These are phyloP conservation scores for Aspergillus cavernicola DNA, from an alignment of 495 filamentous ascomycete genomes.

Conservation along the genomic window DNA sequence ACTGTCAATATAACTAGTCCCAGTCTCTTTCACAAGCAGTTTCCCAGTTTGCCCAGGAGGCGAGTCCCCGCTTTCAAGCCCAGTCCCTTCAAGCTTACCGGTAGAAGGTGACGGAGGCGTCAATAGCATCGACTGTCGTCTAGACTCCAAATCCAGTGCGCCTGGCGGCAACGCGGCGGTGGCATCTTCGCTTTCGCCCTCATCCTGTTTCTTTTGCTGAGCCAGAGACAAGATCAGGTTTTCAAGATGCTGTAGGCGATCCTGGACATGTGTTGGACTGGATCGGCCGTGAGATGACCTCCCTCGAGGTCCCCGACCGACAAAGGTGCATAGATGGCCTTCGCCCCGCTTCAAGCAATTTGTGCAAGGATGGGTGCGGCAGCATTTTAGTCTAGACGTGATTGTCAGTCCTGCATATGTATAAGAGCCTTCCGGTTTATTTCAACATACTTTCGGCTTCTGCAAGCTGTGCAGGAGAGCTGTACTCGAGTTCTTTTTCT, in stretches of 20 bases:
- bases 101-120: not conserved
- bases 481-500: conserved; percentile 51
- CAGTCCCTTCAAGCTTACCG: not conserved
- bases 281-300: conserved; percentile 29
- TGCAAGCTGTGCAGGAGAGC: conserved; percentile 51
- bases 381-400: conserved; percentile 46
- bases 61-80: not conserved
- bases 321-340: conserved; percentile 39
- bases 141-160: not conserved
- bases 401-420: not conserved
- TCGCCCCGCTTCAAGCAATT: conserved; percentile 49
- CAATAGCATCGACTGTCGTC: not conserved
- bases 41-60: conserved; percentile 57
- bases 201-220: conserved; percentile 31
- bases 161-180: not conserved
- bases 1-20: conserved; percentile 46
- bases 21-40: conserved; percentile 58
- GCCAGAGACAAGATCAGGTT: conserved; percentile 47
- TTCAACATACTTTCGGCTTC: conserved; percentile 46
- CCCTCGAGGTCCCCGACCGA: conserved; percentile 34
- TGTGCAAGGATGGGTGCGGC: conserved; percentile 47
- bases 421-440: too few species aligned
- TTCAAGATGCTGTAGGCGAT: conserved; percentile 50
- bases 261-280: conserved; percentile 40
- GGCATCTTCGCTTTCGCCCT: not conserved